These are phyloP conservation scores for Zymoseptoria ardabiliae DNA, from an alignment of 2,329 filamentous ascomycete species.

Conservation along the genomic window DNA sequence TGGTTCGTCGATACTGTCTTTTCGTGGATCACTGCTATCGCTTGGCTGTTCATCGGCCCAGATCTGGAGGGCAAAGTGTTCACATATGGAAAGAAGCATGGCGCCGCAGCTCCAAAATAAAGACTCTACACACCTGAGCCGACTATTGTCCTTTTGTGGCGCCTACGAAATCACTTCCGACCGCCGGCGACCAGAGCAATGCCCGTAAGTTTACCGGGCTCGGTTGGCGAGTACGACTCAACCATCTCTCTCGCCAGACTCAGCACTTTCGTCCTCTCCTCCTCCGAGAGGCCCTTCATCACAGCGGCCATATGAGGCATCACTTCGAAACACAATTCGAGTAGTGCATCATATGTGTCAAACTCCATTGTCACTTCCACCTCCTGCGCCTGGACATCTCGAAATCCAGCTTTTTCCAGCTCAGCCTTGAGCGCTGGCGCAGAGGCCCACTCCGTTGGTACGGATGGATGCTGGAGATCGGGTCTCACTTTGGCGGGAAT, in stretches of 20 bases:
- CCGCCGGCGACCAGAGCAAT: conserved; percentile 22
- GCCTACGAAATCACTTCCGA: conserved; percentile 16
- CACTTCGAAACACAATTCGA: conserved; percentile 16
- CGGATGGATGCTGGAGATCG: conserved; percentile 12
- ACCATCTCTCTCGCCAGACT: conserved; percentile 14
- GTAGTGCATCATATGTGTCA: conserved; percentile 13
- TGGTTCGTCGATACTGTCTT: conserved; percentile 48
- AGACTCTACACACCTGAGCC: background rate
- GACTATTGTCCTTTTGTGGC: background rate
- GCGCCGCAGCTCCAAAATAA: conserved; percentile 17
- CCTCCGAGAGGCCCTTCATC: conserved; percentile 17
- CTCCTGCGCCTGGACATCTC: conserved; percentile 17
- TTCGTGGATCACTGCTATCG: conserved; percentile 46
- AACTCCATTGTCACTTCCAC: conserved; percentile 22
- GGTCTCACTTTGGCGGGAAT: conserved; percentile 14
- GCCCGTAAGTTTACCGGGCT: conserved; percentile 22
- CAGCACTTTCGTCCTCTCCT: conserved; percentile 16
- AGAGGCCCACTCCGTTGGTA: conserved; percentile 23
- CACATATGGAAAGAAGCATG: conserved; percentile 51
- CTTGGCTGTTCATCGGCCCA: conserved; percentile 50
- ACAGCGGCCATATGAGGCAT: conserved; percentile 22
- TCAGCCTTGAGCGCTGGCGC: conserved; percentile 14
- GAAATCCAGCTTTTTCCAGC: conserved; percentile 25
- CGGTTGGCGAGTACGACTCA: conserved; percentile 16
- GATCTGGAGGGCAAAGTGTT: conserved; percentile 52